Percentiles rank a stretch among this genome's conserved stretches.
Conservation (phyloP, 306 rosid genomes). For the Biancaea sappan region DNA sequence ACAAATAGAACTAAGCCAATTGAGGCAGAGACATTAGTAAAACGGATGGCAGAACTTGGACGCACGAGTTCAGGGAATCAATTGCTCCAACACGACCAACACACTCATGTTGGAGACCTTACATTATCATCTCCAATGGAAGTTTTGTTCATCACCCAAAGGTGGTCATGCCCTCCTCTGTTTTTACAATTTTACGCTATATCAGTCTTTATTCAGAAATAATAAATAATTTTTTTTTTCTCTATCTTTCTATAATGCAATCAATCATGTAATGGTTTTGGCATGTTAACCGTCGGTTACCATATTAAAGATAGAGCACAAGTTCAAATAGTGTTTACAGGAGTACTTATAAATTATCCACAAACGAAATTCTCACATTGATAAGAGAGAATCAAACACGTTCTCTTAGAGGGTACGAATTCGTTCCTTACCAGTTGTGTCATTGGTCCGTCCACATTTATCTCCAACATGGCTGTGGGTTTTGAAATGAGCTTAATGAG, state of each 20-base stretch:
- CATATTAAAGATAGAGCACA: too few species aligned
- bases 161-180: neutral
- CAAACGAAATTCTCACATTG: too few species aligned
- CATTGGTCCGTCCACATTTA: constrained; percentile 11
- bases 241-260: neutral
- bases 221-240: neutral
- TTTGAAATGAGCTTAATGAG: constrained; percentile 9
- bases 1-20: too few species aligned
- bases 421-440: too few species aligned
- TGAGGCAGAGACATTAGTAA: neutral
- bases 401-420: too few species aligned
- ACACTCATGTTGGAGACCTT: neutral
- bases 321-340: too few species aligned
- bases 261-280: constrained; percentile 1
- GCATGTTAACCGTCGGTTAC: too few species aligned
- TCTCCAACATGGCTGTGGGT: neutral
- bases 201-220: neutral
- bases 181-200: neutral
- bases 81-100: neutral
- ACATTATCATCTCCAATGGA: neutral
- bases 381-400: too few species aligned
- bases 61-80: neutral
- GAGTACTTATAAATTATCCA: too few species aligned
- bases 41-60: neutral
- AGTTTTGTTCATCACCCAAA: neutral